Conservation (phyloP, 176 grass and related monocot species). For the Zizania latifolia region DNA sequence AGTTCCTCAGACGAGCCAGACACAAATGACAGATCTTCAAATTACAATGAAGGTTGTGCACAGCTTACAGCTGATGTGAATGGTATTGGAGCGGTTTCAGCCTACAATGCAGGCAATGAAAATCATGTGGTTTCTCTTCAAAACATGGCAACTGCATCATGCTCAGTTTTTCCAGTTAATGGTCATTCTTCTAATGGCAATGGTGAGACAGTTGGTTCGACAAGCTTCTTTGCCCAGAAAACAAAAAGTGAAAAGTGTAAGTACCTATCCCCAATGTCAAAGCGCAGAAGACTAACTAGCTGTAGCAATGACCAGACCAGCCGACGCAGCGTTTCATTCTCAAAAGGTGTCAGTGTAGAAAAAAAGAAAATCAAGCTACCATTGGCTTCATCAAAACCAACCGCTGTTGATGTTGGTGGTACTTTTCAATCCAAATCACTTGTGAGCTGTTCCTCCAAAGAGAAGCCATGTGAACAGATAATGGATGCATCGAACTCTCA, state of each 20-base stretch:
- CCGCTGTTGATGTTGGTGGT: constrained; percentile 21
- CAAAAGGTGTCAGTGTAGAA: constrained; percentile 29
- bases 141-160: constrained; percentile 17
- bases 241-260: constrained; percentile 44
- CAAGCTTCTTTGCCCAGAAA: constrained; percentile 36
- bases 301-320: constrained; percentile 56
- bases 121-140: neutral
- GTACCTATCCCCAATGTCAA: constrained; percentile 71
- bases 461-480: constrained; percentile 30
- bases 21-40: constrained; percentile 36
- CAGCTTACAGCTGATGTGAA: constrained; percentile 24
- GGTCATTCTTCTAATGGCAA: constrained; percentile 28
- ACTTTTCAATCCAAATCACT: constrained; percentile 10
- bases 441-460: constrained; percentile 19
- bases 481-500: neutral
- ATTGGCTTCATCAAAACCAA: constrained; percentile 20
- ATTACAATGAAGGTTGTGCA: constrained; percentile 23
- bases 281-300: constrained; percentile 67
- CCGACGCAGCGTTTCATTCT: constrained; percentile 23
- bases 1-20: constrained; percentile 55
- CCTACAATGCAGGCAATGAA: neutral
- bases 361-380: constrained; percentile 34
- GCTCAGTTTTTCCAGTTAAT: constrained; percentile 24
- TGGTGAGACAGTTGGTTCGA: constrained; percentile 14
- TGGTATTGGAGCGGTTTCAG: constrained; percentile 27